Conservation (phyloP, 1,284 basidiomycete genomes). For the Grifola frondosa region DNA sequence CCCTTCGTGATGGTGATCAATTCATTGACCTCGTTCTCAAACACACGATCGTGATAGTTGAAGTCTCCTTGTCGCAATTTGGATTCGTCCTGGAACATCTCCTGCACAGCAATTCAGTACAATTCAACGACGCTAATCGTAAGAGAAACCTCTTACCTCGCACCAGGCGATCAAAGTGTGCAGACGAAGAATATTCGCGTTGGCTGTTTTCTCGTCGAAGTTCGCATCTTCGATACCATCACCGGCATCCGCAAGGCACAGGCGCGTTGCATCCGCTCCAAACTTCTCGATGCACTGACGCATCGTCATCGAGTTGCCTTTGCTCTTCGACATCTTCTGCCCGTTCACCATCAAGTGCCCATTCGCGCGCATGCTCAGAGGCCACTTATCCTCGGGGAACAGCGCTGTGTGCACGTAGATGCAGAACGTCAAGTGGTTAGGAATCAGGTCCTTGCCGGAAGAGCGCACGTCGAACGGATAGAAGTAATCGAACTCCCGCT, state of each 20-base stretch:
- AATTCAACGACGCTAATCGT: not conserved
- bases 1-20: constrained; percentile 79
- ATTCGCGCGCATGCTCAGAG: constrained; percentile 89
- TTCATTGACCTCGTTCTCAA: constrained; percentile 90
- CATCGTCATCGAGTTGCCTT: constrained; percentile 85
- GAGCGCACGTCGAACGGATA: constrained; percentile 99
- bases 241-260: constrained; percentile 94
- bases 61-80: constrained; percentile 72
- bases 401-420: constrained; percentile 94
- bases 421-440: constrained; percentile 95
- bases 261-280: constrained; percentile 89
- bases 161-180: constrained; percentile 94
- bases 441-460: constrained; percentile 98
- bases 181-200: constrained; percentile 94
- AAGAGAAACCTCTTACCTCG: constrained; percentile 53
- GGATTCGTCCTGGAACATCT: constrained; percentile 68
- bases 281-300: constrained; percentile 82
- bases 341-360: constrained; percentile 98
- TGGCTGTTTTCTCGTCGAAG: constrained; percentile 98
- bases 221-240: constrained; percentile 98
- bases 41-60: constrained; percentile 83
- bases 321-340: constrained; percentile 99
- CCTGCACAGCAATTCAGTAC: constrained; percentile 42
- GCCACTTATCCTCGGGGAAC: constrained; percentile 95
- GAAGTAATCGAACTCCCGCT: constrained; percentile 95